Conservation (phyloP, 2,329 filamentous ascomycete genomes). For the Cercospora janseana region DNA sequence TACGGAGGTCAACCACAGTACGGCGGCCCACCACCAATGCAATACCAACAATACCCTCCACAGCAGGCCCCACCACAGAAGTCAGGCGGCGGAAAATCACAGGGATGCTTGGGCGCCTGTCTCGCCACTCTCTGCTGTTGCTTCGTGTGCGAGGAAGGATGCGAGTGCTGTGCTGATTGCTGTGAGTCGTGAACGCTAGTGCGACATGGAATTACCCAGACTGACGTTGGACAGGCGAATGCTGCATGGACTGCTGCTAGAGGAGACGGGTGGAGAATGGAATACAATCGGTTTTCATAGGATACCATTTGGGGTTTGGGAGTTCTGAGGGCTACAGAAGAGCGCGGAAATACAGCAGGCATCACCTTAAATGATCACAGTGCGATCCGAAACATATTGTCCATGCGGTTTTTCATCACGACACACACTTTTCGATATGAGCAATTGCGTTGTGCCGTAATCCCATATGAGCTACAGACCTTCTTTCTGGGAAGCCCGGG, state of each 20-base stretch:
- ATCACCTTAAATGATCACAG: background rate
- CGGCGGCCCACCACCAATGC: constrained; percentile 41
- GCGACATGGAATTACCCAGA: background rate
- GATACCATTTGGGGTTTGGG: constrained; percentile 1
- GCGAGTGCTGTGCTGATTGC: constrained; percentile 63
- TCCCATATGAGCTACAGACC: background rate
- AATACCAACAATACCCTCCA: constrained; percentile 41
- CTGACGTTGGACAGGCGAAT: background rate
- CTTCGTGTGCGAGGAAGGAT: constrained; percentile 63
- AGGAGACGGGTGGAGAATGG: background rate
- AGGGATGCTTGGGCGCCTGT: constrained; percentile 54
- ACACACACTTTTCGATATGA: background rate
- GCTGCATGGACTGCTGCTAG: constrained; percentile 22
- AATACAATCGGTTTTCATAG: background rate
- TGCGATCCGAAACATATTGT: background rate
- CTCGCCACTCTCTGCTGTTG: constrained; percentile 61
- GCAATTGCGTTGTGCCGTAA: background rate
- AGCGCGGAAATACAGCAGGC: constrained; percentile 1
- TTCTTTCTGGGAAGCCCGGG: too few relatives aligned
- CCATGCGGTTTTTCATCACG: background rate
- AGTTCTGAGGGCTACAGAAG: background rate
- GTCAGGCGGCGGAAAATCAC: constrained; percentile 47
- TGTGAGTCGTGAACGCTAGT: constrained; percentile 50
- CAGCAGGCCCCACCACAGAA: constrained; percentile 42
- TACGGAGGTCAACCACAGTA: constrained; percentile 34